These are phyloP conservation scores for Pestalotiopsis sp. DNA, from an alignment of 2,329 filamentous ascomycete genomes.

Conservation along the genomic window DNA sequence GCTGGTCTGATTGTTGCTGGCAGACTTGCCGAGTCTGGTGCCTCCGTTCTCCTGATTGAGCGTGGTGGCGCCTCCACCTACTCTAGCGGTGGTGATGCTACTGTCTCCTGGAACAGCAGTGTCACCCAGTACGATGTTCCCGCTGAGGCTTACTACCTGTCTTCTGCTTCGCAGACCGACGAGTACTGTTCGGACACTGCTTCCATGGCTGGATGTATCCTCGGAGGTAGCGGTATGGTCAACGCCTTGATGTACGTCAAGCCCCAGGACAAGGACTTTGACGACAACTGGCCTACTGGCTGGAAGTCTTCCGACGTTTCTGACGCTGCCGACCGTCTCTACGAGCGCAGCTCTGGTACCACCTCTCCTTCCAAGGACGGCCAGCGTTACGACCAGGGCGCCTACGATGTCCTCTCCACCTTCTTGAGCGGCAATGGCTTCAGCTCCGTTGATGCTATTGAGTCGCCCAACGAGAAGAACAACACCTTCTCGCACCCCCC, in stretches of 20 bases:
- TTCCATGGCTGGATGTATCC: conserved; percentile 36
- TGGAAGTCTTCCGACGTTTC: conserved; percentile 31
- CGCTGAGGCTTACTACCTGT: conserved; percentile 28
- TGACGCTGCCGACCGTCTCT: conserved; percentile 28
- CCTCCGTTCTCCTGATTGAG: conserved; percentile 39
- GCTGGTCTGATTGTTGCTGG: conserved; percentile 38
- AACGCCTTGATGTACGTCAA: conserved; percentile 36
- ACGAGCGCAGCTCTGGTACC: conserved; percentile 29
- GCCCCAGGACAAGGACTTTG: conserved; percentile 33
- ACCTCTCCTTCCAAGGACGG: conserved; percentile 28
- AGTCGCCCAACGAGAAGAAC: conserved; percentile 20
- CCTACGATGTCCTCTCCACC: conserved; percentile 19
- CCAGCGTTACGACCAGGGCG: conserved; percentile 20
- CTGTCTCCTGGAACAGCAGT: conserved; percentile 35
- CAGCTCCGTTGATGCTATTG: conserved; percentile 16
- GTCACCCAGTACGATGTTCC: conserved; percentile 34
- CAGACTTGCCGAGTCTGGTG: conserved; percentile 38
- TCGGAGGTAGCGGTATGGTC: conserved; percentile 37
- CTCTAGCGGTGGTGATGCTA: conserved; percentile 31
- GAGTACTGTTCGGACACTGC: conserved; percentile 38
- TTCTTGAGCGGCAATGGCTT: conserved; percentile 20
- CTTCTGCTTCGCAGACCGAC: conserved; percentile 21
- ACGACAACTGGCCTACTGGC: conserved; percentile 31
- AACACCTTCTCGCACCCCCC: conserved; percentile 46
- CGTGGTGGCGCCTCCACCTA: conserved; percentile 37